phyloP scores from a whole-genome alignment of 2,329 filamentous ascomycete genomes.

The Periconia sp. region DNA sequence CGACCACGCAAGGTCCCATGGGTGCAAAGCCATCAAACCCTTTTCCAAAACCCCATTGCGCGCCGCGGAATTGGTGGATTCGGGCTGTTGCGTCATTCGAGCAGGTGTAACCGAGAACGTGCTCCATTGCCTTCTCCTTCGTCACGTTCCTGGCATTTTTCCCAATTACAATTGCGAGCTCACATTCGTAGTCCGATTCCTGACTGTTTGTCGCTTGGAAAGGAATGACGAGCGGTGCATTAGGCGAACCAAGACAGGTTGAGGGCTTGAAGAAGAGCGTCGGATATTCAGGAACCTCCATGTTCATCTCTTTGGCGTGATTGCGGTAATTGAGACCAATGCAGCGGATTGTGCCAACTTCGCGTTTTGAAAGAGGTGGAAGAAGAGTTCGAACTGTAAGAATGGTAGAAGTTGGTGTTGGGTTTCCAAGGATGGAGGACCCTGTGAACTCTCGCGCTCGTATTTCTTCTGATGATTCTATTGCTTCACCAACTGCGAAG shows the following conservation, averaged over 20 bases:
- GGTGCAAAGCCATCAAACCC: conserved; percentile 61
- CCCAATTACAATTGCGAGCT: conserved; percentile 53
- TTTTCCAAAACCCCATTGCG: conserved; percentile 61
- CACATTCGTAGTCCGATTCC: conserved; percentile 28
- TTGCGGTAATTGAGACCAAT: conserved; percentile 51
- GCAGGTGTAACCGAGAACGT: conserved; percentile 58
- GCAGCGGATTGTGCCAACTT: conserved; percentile 53
- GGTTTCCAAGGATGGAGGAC: conserved; percentile 9
- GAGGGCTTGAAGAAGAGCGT: conserved; percentile 27
- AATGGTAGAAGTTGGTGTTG: conserved; percentile 10
- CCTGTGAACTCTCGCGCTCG: conserved; percentile 16
- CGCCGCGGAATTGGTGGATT: conserved; percentile 51
- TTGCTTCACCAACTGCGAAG: conserved; percentile 18
- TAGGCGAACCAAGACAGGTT: conserved; percentile 16
- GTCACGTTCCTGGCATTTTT: conserved; percentile 56
- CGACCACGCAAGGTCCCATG: conserved; percentile 56
- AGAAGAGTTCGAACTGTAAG: conserved; percentile 25
- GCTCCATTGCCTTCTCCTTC: conserved; percentile 49
- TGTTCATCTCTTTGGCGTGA: conserved; percentile 23
- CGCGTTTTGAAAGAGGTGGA: conserved; percentile 40
- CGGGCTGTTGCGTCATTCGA: conserved; percentile 61
- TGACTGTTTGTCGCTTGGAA: conserved; percentile 16
- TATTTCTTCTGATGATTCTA: conserved; percentile 12
- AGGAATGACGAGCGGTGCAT: conserved; percentile 18
- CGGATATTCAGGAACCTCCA: conserved; percentile 17